phyloP scores from a whole-genome alignment of 208 protist genomes.

The Vickermania ingenoplastis region DNA sequence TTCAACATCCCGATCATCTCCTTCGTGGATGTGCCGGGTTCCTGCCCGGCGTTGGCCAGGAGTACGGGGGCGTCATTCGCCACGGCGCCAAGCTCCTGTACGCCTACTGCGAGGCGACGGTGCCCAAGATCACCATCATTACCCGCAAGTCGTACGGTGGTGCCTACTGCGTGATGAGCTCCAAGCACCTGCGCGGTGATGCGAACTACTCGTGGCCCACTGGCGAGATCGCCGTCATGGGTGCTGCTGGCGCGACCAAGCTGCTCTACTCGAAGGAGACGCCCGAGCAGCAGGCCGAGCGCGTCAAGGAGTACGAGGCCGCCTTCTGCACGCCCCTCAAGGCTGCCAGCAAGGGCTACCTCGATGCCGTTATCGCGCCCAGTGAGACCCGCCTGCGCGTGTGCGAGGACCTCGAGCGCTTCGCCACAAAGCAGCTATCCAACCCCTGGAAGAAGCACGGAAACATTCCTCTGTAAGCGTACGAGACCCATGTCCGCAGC shows the following conservation, averaged over 20 bases:
- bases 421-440: slow-evolving; percentile 74
- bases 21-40: slow-evolving; percentile 96
- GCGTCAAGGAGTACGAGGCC: slow-evolving; percentile 64
- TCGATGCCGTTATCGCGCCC: slow-evolving; percentile 94
- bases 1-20: slow-evolving; percentile 97
- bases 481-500: no score
- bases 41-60: slow-evolving; percentile 87
- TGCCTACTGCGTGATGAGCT: slow-evolving; percentile 95
- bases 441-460: slow-evolving; percentile 92
- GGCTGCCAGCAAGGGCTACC: slow-evolving; percentile 87
- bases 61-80: slow-evolving; percentile 93
- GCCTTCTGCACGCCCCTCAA: slow-evolving; percentile 88
- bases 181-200: slow-evolving; percentile 92
- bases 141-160: slow-evolving; percentile 96
- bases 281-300: slow-evolving; percentile 33
- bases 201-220: slow-evolving; percentile 94
- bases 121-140: slow-evolving; percentile 95
- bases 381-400: slow-evolving; percentile 68
- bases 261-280: slow-evolving; percentile 79
- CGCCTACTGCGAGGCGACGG: slow-evolving; percentile 95
- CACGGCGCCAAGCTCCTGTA: slow-evolving; percentile 97
- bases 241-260: slow-evolving; percentile 90
- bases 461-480: slow-evolving; percentile 93
- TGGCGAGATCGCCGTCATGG: slow-evolving; percentile 95
- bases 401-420: slow-evolving; percentile 89